Percentiles rank a stretch among this genome's conserved stretches.
These are phyloP conservation scores for Elsinoe fawcettii DNA, from an alignment of 2,329 filamentous ascomycete genomes.

Conservation along the genomic window DNA sequence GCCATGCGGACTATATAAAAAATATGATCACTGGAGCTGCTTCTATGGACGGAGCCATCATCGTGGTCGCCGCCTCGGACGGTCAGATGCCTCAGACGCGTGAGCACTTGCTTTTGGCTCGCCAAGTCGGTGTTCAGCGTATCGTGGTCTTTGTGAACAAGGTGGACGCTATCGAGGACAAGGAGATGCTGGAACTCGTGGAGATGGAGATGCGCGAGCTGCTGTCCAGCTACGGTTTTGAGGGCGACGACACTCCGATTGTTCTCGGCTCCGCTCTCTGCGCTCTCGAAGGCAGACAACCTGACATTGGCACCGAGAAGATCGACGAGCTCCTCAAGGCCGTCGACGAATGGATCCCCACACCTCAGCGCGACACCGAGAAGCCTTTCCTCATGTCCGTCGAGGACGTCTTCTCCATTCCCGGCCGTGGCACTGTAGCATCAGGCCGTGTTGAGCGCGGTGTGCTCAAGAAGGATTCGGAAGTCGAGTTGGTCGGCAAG, in stretches of 20 bases:
- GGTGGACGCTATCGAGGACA: conserved; percentile 92
- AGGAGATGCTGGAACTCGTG: conserved; percentile 99
- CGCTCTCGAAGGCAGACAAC: conserved; percentile 76
- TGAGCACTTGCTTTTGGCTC: conserved; percentile 94
- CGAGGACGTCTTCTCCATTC: conserved; percentile 56
- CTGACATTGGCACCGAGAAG: conserved; percentile 78
- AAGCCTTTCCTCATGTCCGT: conserved; percentile 99
- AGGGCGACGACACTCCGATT: conserved; percentile 96
- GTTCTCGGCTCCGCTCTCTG: conserved; percentile 95
- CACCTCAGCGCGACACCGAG: conserved; percentile 84
- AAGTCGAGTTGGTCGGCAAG: conserved; percentile 93
- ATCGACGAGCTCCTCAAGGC: conserved; percentile 86
- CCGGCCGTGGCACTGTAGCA: conserved; percentile 88
- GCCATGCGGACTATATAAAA: conserved; percentile 99
- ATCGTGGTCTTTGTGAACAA: conserved; percentile 99
- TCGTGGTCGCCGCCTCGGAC: conserved; percentile 95
- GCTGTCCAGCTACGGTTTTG: conserved; percentile 84
- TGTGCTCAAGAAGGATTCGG: conserved; percentile 82
- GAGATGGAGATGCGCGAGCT: conserved; percentile 99
- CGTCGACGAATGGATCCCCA: conserved; percentile 94
- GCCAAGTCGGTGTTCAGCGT: conserved; percentile 95
- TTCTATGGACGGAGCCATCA: conserved; percentile 98
- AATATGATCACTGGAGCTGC: conserved; percentile 99
- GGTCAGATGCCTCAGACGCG: conserved; percentile 99
- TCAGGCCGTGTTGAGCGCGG: conserved; percentile 97